Evolutionary conservation across 495 filamentous ascomycete genomes (phyloP), one percentile per base, ranked within the genome.

Genomic region (Hypoxylon intermedium): DNA sequence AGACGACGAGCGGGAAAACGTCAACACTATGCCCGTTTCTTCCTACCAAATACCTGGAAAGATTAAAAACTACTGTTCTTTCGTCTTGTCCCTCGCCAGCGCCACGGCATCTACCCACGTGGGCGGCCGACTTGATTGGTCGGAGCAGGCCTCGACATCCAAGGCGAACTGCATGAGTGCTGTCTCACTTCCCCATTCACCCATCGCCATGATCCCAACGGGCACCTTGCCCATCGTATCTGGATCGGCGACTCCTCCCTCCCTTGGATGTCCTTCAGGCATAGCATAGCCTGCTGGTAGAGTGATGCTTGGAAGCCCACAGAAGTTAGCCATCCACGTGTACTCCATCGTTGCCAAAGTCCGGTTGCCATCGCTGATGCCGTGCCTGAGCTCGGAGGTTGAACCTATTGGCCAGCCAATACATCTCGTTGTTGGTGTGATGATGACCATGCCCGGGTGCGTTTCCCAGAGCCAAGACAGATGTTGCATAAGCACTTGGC

Each of bases 281-380:
- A 56, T 57, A 15, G 77, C 80, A 72, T 87, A 91, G 1, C 89
- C 92, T 1, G 84, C 87, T 0, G 91, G 91, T 43, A 87, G 77
- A 37, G 67, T 85, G 19, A 96, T 80, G 13, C 85, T 81, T 0
- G 91, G 91, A 62, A 85, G 79, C 0, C 91, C 91, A 9, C 78
- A 84, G 65, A 95, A 92, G 69, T 96, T 96, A 9, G 89, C 90
- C 62, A 96, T 57, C 84, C 87, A 95, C 12, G 88, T 87, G 73
- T 90, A 96, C 73, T 89, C 86, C 91, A 95, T 95, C 64, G 81
- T 91, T 42, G 86, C 74, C 13, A 94, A 72, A 18, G 84, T 87
- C 44, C 72, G 79, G 63, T 90, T 87, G 1, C 81, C 87, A 72
- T 96, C 86, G 13, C 83, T 88, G 13, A 92, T 63, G 0, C 91